Evolutionary conservation across 345 rosid species (phyloP).

Genomic region (Melastoma malabathricum): DNA sequence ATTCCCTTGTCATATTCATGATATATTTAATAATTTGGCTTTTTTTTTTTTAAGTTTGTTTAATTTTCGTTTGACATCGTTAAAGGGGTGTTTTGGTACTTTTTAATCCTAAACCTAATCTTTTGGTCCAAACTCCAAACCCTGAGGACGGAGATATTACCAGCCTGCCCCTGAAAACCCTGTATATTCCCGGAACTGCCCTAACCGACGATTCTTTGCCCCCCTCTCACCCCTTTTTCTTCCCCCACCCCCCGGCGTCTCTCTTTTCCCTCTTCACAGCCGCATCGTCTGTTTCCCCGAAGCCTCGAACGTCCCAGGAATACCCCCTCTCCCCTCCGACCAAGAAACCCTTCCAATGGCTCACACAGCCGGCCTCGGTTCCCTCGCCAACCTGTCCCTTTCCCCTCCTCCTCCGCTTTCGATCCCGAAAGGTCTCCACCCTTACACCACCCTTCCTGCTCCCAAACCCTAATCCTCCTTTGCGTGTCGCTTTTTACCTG

Average conservation of each 20-base stretch:
- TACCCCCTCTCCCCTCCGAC: conserved; percentile 22
- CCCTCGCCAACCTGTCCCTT: conserved; percentile 38
- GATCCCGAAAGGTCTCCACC: conserved; percentile 60
- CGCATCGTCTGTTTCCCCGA: neutral
- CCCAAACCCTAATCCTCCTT: neutral
- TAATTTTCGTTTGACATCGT: too few species aligned
- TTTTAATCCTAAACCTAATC: too few species aligned
- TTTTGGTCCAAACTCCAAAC: too few species aligned
- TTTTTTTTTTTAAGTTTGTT: too few species aligned
- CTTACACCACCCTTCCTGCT: neutral
- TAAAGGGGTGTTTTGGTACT: too few species aligned
- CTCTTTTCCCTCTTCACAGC: conserved; percentile 2
- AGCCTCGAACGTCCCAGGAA: conserved; percentile 1
- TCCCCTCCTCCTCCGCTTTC: conserved; percentile 51
- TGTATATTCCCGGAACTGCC: too few species aligned
- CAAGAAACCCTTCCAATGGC: conserved; percentile 43
- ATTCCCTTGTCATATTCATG: too few species aligned
- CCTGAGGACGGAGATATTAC: too few species aligned
- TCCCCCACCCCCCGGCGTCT: neutral
- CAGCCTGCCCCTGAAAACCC: too few species aligned
- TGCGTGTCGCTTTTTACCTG: neutral
- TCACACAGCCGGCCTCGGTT: conserved; percentile 32
- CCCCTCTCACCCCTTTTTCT: neutral
- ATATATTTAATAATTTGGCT: too few species aligned
- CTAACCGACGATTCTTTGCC: too few species aligned